phyloP scores from a whole-genome alignment of 306 rosid genomes.

The Nissolia schottii region DNA sequence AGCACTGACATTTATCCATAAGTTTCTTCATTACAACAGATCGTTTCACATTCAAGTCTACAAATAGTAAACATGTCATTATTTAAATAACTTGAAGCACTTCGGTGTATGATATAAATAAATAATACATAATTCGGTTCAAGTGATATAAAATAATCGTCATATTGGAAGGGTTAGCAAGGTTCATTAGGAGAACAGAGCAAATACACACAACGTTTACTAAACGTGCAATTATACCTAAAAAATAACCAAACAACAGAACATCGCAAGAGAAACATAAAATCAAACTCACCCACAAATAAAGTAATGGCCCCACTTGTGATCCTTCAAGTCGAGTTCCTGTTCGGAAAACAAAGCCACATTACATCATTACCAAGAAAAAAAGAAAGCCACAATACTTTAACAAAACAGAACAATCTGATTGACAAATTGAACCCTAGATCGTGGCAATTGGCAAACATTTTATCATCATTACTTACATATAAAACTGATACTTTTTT shows the following conservation, averaged over 20 bases:
- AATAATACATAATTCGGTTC: too few relatives aligned
- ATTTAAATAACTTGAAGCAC: neutral
- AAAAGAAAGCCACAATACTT: neutral
- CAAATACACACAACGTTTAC: neutral
- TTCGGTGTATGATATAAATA: neutral
- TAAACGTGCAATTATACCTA: neutral
- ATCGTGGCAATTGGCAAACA: neutral
- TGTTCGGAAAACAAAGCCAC: slow-evolving; percentile 21
- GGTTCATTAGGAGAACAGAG: neutral
- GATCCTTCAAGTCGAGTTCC: slow-evolving; percentile 90
- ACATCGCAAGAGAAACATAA: neutral
- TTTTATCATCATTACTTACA: too few relatives aligned
- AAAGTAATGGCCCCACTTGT: slow-evolving; percentile 97
- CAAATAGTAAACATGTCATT: neutral
- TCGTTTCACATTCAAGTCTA: neutral
- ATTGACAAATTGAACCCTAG: neutral
- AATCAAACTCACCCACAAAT: slow-evolving; percentile 74
- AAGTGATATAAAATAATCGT: neutral
- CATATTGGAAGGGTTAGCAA: neutral
- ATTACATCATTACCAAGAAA: too few relatives aligned
- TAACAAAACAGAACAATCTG: slow-evolving; percentile 5
- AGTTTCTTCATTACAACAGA: neutral
- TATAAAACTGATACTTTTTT: too few relatives aligned
- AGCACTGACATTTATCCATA: neutral
- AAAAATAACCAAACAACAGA: neutral